Base-by-base conservation (phyloP, 768 basidiomycete species). In the Leucosporidium scottii region DNA sequence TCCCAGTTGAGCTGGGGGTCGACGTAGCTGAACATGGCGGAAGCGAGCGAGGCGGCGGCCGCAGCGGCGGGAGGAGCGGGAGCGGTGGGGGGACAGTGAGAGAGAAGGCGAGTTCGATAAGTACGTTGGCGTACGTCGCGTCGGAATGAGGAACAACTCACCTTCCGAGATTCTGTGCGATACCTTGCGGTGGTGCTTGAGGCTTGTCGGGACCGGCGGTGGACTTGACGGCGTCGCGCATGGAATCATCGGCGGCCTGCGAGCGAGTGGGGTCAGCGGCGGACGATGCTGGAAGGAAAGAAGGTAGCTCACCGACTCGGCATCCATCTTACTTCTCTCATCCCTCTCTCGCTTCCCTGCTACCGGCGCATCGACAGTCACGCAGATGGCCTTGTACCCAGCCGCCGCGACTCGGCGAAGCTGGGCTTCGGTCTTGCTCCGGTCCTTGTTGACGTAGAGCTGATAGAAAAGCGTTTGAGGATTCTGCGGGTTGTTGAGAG, bases 281-380 rank as follows among this genome's bases (percentile, higher is more conserved):
- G 25, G 3, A 7, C 47, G 31, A 49, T 7, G 56, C 55, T 27
- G n/a, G n/a, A n/a, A 55, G 31, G 44, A 7, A 15, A 17, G 48
- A 30, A 27, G 56, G 17, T 49, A 18, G 28, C 59, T 54, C 61
- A 68, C 57, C 39, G 69, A 61, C 13, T 71, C 67, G 30, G 65
- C 53, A 39, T 75, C 75, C 20, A 74, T 55, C 62, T 74, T 75
- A 0, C 64, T 25, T 8, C 75, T 58, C 59, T 73, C 69, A 44
- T 70, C 67, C 1, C 64, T 23, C 77, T 91, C 90, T 56, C 91
- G 83, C 73, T 91, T 92, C 13, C 89, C 87, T 3, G 87, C 81
- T 50, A 88, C 85, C n/a, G 90, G 81, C 0, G 90, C 89, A 78
- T 97, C 93, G 3, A 94, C 92, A 3, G 93, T 96, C 63, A 97